Base-by-base conservation (phyloP, 805 yeast genomes). In the Wickerhamiella cacticola region DNA sequence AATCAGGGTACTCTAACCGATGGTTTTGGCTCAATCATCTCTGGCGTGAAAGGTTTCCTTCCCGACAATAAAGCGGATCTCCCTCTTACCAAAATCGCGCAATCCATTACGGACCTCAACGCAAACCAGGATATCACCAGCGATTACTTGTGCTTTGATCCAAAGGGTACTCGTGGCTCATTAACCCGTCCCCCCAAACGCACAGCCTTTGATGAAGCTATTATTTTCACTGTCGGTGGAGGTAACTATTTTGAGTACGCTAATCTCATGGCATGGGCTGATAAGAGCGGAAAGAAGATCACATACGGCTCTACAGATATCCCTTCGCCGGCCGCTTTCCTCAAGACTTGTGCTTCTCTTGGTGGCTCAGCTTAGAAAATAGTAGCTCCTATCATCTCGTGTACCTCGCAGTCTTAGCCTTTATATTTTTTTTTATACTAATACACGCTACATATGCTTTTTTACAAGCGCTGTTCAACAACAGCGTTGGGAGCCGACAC, bases 201-300 rank as follows among this genome's bases (percentile, higher is more conserved):
- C 59, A 83, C 80, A 55, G 69, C 80, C 9, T 86, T 84, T 63
- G 78, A 78, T 50, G 92, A 86, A 55, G 78, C 94, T 1, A 68
- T 85, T 44, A 95, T 92, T 18, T 92, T 92, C 63, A 85, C 88
- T 46, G 88, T 92, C 48, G 99, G 98, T 22, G 98, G 98, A 29
- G 97, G 97, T 42, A 88, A 85, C 64, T 92, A 87, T 62, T 68
- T 84, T 53, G 99, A 92, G 67, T 92, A 89, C 62, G 94, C 88
- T 51, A 89, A 89, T 59, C 73, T 92, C 59, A 94, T 85, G 63
- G 95, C 88, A 63, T 88, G 95, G 94, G 76, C 78, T 0, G 63
- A 52, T 8, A 55, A 68, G 40, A 59, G 66, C 41, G 70, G 65
- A 13, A 81, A 76, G 60, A 68, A 69, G 29, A 82, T 92, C 26